Percentiles rank a stretch among this genome's conserved stretches.
These are phyloP conservation scores for Fusarium pseudocircinatum DNA, from an alignment of 2,329 filamentous ascomycete species.

Conservation along the genomic window DNA sequence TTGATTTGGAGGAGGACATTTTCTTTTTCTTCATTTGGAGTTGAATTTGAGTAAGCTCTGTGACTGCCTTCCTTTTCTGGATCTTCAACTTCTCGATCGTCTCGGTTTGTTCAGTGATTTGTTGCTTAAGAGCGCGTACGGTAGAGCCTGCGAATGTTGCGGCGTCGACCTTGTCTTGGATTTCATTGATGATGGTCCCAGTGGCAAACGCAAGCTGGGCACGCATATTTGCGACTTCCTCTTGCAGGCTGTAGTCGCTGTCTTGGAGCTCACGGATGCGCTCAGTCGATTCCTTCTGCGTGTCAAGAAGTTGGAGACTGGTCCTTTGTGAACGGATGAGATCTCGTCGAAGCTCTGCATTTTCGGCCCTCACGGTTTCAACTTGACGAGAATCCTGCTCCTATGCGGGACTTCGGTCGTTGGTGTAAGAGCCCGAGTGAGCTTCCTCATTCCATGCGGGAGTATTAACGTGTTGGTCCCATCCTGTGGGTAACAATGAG, in stretches of 20 bases:
- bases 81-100: not conserved
- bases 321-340: accelerated
- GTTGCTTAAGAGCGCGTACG: accelerated
- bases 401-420: not conserved
- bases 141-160: accelerated
- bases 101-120: accelerated
- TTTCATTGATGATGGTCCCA: accelerated
- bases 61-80: not conserved
- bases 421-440: not conserved
- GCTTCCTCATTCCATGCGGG: not conserved
- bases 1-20: not conserved
- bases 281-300: not conserved
- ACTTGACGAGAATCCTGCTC: not conserved
- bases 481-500: not conserved
- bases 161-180: not conserved
- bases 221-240: not conserved
- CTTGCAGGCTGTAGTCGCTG: not conserved
- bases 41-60: not conserved
- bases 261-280: not conserved
- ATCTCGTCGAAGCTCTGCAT: not conserved
- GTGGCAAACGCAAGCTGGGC: not conserved
- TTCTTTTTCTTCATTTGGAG: not conserved
- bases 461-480: not conserved
- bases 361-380: not conserved
- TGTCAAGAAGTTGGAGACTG: not conserved